Base-by-base conservation (phyloP, 2,329 filamentous ascomycete genomes). In the Ciborinia camelliae region DNA sequence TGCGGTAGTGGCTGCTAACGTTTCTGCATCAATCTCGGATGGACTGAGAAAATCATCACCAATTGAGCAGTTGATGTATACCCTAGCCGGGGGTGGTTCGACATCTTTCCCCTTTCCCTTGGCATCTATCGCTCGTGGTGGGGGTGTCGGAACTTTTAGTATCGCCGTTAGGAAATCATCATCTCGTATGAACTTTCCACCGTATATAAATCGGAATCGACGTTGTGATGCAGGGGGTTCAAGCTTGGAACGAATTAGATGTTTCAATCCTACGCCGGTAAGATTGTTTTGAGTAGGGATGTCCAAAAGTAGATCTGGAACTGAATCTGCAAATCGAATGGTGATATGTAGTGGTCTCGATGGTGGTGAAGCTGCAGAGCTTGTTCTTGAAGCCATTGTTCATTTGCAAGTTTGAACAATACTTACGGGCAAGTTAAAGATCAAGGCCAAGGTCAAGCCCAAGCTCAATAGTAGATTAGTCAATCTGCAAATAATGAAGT, bases 31-130 rank as follows among this genome's bases (percentile, higher is more conserved):
- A 28, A 98, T 84, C 65, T 97, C 92, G 0, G 81, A 74, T 15
- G 84, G 75, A 0, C 89, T 84, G 15, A 98, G 83, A 32, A 84
- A 81, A 75, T 91, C 87, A 75, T 91, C 87, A 63, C 92, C 92
- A 65, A 98, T 90, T 68, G 91, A 94, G 82, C 94, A 98, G 80
- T 96, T 96, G 67, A 98, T 89, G 76, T 96, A 97, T 72, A 96
- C 85, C 52, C 89, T 84, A 1, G 77, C 69, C 39, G 78, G 75
- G 18, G 75, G 73, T 10, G 76, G 76, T 9, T 81, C 79, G 6
- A 88, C 76, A 0, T 84, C 84, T 66, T 95, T 96, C 54, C 90
- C 91, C 72, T 91, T 92, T 63, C 81, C 80, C 67, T 81, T 82
- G 32, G 71, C 72, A 70, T 76, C 74, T 37, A 73, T 69, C 41